phyloP scores from a whole-genome alignment of 2,329 filamentous ascomycete genomes.

The Furcasterigmium furcatum region DNA sequence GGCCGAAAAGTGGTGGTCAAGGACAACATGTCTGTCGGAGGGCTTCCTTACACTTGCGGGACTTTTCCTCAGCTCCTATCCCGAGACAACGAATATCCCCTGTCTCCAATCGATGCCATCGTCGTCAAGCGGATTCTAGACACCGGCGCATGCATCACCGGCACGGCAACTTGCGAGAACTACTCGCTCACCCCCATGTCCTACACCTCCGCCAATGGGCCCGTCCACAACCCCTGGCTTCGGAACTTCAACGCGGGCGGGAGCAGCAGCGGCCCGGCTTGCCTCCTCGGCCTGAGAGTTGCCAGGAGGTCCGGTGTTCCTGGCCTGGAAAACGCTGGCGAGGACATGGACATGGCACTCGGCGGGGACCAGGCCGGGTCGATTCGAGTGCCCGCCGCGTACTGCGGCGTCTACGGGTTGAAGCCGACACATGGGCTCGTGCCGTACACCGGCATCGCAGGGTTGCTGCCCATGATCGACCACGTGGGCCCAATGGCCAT shows the following conservation, averaged over 20 bases:
- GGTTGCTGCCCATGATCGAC: constrained; percentile 34
- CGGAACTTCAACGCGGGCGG: constrained; percentile 27
- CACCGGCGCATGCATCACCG: constrained; percentile 26
- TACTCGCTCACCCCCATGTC: constrained; percentile 31
- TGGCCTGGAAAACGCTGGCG: constrained; percentile 12
- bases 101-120: constrained; percentile 28
- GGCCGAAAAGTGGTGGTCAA: constrained; percentile 28
- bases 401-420: constrained; percentile 32
- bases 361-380: constrained; percentile 35
- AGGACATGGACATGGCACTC: constrained; percentile 27
- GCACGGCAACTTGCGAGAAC: constrained; percentile 32
- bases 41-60: constrained; percentile 28
- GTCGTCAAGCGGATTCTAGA: constrained; percentile 28
- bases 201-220: constrained; percentile 28
- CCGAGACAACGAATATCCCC: constrained; percentile 18
- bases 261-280: constrained; percentile 30
- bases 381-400: constrained; percentile 30
- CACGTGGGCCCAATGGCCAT: constrained; percentile 40
- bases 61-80: constrained; percentile 25
- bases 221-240: constrained; percentile 29
- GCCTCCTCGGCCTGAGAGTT: constrained; percentile 18
- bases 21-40: constrained; percentile 29
- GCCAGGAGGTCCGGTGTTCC: neutral
- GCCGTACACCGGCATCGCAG: constrained; percentile 42
- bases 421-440: constrained; percentile 45